Percentiles rank a stretch among this genome's conserved stretches.
These are phyloP conservation scores for Chalaropsis ovoidea DNA, from an alignment of 2,329 filamentous ascomycete genomes.

Conservation along the genomic window DNA sequence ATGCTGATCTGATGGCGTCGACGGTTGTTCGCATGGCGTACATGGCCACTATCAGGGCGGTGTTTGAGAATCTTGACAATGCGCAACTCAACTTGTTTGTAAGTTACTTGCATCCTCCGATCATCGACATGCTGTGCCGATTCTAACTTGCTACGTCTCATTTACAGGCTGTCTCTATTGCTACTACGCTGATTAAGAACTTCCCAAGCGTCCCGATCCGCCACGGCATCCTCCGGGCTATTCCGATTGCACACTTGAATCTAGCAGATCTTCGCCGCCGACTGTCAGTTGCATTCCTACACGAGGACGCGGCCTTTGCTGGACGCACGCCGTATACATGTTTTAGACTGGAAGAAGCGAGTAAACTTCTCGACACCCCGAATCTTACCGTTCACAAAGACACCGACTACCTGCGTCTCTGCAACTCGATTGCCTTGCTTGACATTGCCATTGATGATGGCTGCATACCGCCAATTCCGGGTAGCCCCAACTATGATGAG, in stretches of 20 bases:
- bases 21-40: constrained; percentile 33
- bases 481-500: constrained; percentile 28
- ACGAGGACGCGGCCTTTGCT: constrained; percentile 40
- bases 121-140: no score
- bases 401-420: constrained; percentile 60
- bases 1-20: constrained; percentile 18
- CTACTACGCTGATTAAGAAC: constrained; percentile 34
- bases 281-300: constrained; percentile 55
- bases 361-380: constrained; percentile 33
- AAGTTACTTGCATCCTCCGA: constrained; percentile 29
- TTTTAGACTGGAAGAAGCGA: constrained; percentile 25
- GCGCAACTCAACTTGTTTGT: constrained; percentile 37
- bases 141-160: neutral
- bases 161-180: constrained; percentile 8
- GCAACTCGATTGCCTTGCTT: constrained; percentile 56
- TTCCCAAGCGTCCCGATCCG: constrained; percentile 45
- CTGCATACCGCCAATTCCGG: constrained; percentile 5
- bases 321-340: constrained; percentile 37
- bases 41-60: constrained; percentile 36
- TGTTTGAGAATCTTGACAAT: constrained; percentile 37
- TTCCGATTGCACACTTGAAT: constrained; percentile 44
- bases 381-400: constrained; percentile 43
- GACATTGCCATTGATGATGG: constrained; percentile 65
- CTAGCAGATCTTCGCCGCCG: constrained; percentile 54
- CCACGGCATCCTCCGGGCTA: constrained; percentile 46